A percentile compares a stretch with the other conserved stretches of the same genome.
These are phyloP conservation scores for Ephemerocybe angulata DNA, from an alignment of 768 basidiomycete genomes.

Conservation along the genomic window DNA sequence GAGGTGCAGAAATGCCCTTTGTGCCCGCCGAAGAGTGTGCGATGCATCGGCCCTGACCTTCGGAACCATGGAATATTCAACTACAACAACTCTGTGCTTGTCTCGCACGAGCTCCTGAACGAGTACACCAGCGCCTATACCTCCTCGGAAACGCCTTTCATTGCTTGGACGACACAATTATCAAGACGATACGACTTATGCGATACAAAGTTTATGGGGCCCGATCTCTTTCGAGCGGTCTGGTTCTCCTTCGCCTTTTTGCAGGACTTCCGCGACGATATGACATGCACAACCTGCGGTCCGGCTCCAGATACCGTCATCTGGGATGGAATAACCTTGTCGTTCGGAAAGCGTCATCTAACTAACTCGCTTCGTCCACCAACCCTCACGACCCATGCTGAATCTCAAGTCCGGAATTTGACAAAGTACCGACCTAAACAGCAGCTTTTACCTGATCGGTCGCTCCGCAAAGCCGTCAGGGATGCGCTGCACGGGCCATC, in stretches of 20 bases:
- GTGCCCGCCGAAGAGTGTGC: slow-evolving; percentile 7
- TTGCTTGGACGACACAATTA: neutral
- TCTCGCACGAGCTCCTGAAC: slow-evolving; percentile 31
- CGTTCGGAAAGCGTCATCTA: slow-evolving; percentile 27
- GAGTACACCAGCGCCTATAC: slow-evolving; percentile 30
- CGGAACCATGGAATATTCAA: slow-evolving; percentile 29
- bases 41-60: slow-evolving; percentile 29
- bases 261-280: slow-evolving; percentile 17
- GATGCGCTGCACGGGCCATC: no score
- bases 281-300: slow-evolving; percentile 26
- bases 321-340: slow-evolving; percentile 31
- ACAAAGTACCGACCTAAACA: slow-evolving; percentile 5
- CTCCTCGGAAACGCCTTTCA: slow-evolving; percentile 34
- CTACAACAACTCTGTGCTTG: slow-evolving; percentile 5
- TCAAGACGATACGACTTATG: slow-evolving; percentile 18
- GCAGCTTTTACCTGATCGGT: neutral
- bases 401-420: neutral
- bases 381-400: slow-evolving; percentile 8
- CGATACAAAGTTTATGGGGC: slow-evolving; percentile 19
- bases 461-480: neutral
- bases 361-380: slow-evolving; percentile 22
- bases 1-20: slow-evolving; percentile 15
- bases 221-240: slow-evolving; percentile 24
- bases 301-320: slow-evolving; percentile 25
- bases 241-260: slow-evolving; percentile 33